Conservation (phyloP, 1,284 basidiomycete genomes). For the Athelia psychrophila region DNA sequence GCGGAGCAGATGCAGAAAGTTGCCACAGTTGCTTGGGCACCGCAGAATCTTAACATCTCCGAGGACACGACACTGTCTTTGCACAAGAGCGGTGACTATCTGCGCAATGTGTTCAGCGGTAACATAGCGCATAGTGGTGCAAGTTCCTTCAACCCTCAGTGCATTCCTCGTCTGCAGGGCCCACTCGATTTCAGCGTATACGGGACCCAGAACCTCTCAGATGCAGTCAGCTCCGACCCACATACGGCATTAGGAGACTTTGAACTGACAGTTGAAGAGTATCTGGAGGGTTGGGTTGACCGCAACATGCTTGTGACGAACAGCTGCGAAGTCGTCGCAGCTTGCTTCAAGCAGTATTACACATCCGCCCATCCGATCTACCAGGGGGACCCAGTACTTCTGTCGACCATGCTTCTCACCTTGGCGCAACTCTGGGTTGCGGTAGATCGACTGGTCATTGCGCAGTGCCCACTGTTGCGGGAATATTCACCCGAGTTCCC, state of each 20-base stretch:
- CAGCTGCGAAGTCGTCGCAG: neutral
- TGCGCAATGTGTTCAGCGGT: neutral
- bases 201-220: neutral
- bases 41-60: neutral
- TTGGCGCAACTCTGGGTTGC: slow-evolving; percentile 3
- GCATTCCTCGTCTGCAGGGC: slow-evolving; percentile 6
- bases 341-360: slow-evolving; percentile 10
- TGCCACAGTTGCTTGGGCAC: neutral
- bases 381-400: slow-evolving; percentile 15
- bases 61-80: neutral
- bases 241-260: neutral
- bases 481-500: slow-evolving; percentile 27
- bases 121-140: neutral
- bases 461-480: slow-evolving; percentile 10
- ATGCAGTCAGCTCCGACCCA: neutral
- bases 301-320: neutral
- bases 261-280: neutral
- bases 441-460: neutral
- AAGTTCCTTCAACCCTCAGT: neutral
- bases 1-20: neutral
- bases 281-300: neutral
- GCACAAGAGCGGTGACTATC: neutral
- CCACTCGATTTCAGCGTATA: slow-evolving; percentile 11
- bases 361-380: slow-evolving; percentile 11
- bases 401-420: slow-evolving; percentile 25